Evolutionary conservation across 768 basidiomycete genomes (phyloP), one percentile per base, ranked within the genome.

Genomic region (Ramaria sp.): DNA sequence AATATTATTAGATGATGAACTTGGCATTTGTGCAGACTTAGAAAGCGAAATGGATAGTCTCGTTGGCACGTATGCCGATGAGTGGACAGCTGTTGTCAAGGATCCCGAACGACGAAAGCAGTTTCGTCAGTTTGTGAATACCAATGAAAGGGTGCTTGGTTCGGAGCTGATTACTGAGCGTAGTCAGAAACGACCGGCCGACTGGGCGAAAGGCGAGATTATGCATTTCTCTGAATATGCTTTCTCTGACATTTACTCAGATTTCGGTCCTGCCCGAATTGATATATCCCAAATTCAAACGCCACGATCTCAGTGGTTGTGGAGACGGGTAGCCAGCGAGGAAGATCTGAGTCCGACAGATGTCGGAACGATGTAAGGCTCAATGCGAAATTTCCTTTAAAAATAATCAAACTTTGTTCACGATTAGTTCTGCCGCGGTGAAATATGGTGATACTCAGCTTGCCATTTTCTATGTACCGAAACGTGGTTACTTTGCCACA

Each of bases 1-100:
- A 48, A 78, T 88, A 20, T 70, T 88, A 37, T 60, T 88, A 38
- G 76, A 86, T 18, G 85, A 88, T 59, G 76, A 80, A 56, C 74
- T 88, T 0, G 83, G 84, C 1, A 85, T 88, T 56, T 85, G 84
- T 60, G 72, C 66, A 18, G 78, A 85, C 39, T 71, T 88, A 8
- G 86, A 87, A 50, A 70, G 67, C 18, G 70, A 79, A 32, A 87
- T 87, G 84, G 71, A 78, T 20, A 66, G 69, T n/a, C 70, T 87
- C 2, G 72, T 88, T 12, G 74, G 75, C 10, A 78, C 81, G 2
- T 88, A 82, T 63, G 70, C 74, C 49, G 80, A 82, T 62, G 85
- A 87, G 65, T 87, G 86, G 85, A 76, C 74, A 2, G 69, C 67
- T 12, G 83, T 83, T 3, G 79, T 86, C 15, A 58, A 68, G 24